A percentile compares a stretch with the other conserved stretches of the same genome.
Conservation (phyloP, 768 basidiomycete species). For the Agrocybe praecox region DNA sequence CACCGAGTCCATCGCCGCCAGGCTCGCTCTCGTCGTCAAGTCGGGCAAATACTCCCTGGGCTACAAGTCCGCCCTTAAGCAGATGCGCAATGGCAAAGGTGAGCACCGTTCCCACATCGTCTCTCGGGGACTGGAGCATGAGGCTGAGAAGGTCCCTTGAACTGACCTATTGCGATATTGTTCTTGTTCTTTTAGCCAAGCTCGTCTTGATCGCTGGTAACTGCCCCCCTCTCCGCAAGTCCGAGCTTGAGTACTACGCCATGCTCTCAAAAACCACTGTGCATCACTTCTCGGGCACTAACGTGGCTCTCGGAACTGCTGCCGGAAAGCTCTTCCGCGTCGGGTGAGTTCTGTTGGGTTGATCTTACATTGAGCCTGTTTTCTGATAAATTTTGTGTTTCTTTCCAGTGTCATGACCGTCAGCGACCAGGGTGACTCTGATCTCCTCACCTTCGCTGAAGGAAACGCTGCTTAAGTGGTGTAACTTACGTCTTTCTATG, state of each 20-base stretch:
- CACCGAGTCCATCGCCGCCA: slow-evolving; percentile 90
- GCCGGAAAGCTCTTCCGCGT: slow-evolving; percentile 99
- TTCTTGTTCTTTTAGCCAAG: slow-evolving; percentile 71
- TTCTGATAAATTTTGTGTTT: slow-evolving; percentile 13
- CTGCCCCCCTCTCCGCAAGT: slow-evolving; percentile 98
- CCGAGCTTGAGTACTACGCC: slow-evolving; percentile 99
- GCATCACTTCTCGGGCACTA: slow-evolving; percentile 97
- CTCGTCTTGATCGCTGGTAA: slow-evolving; percentile 98
- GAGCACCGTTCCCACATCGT: slow-evolving; percentile 46
- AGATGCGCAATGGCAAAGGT: slow-evolving; percentile 99
- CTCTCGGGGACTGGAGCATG: slow-evolving; percentile 93
- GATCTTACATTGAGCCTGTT: slow-evolving; percentile 9
- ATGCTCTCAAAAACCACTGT: slow-evolving; percentile 99
- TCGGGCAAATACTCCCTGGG: slow-evolving; percentile 97
- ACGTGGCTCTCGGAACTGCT: slow-evolving; percentile 97
- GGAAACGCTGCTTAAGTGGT: slow-evolving; percentile 58
- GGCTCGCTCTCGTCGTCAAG: slow-evolving; percentile 96
- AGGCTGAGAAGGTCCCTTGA: slow-evolving; percentile 99
- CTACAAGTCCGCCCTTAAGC: slow-evolving; percentile 98
- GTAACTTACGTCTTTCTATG: slow-evolving; percentile 10
- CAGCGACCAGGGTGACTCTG: slow-evolving; percentile 94
- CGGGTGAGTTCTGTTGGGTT: slow-evolving; percentile 57
- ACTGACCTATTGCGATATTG: slow-evolving; percentile 47
- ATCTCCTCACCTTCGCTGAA: slow-evolving; percentile 88
- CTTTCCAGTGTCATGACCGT: slow-evolving; percentile 90